A percentile compares a stretch with the other conserved stretches of the same genome.
Conservation (phyloP, 352 stramenopile genomes). For the Globisporangium cylindrosporum region DNA sequence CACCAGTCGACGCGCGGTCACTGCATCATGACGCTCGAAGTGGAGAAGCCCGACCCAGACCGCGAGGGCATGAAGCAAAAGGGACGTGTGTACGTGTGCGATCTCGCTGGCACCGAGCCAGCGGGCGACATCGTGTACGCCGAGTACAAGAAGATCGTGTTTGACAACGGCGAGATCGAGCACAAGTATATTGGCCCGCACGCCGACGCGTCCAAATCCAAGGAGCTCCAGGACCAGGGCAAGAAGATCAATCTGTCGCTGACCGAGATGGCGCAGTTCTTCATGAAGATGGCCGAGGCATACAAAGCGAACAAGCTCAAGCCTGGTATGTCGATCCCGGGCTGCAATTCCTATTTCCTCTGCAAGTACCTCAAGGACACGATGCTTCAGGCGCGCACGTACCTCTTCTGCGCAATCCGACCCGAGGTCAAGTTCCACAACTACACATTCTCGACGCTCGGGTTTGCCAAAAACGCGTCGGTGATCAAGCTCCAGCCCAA, state of each 20-base stretch:
- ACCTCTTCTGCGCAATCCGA: slow-evolving; percentile 93
- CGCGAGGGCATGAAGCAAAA: slow-evolving; percentile 87
- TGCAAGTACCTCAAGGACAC: slow-evolving; percentile 97
- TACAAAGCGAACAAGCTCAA: slow-evolving; percentile 95
- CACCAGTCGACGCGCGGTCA: slow-evolving; percentile 92
- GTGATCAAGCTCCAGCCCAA: slow-evolving; percentile 96
- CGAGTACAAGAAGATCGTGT: slow-evolving; percentile 92
- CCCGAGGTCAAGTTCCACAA: slow-evolving; percentile 92
- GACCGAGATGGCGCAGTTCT: slow-evolving; percentile 95
- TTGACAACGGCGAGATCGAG: slow-evolving; percentile 90
- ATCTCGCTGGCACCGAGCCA: slow-evolving; percentile 91
- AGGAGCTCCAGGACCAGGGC: slow-evolving; percentile 92
- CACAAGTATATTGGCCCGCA: slow-evolving; percentile 91
- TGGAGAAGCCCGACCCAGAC: slow-evolving; percentile 91
- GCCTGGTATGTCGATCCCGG: slow-evolving; percentile 89
- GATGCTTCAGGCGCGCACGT: slow-evolving; percentile 92
- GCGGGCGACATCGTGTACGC: slow-evolving; percentile 93
- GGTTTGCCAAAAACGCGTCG: slow-evolving; percentile 93
- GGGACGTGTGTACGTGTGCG: slow-evolving; percentile 92
- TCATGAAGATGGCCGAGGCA: slow-evolving; percentile 96
- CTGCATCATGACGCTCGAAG: slow-evolving; percentile 95
- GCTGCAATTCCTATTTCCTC: slow-evolving; percentile 94
- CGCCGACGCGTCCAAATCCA: slow-evolving; percentile 89
- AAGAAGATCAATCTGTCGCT: slow-evolving; percentile 96
- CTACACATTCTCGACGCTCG: slow-evolving; percentile 94